Evolutionary conservation across 1,139 yeast genomes (phyloP), one percentile per base, ranked within the genome.

Genomic region (Taiozyma sp.): DNA sequence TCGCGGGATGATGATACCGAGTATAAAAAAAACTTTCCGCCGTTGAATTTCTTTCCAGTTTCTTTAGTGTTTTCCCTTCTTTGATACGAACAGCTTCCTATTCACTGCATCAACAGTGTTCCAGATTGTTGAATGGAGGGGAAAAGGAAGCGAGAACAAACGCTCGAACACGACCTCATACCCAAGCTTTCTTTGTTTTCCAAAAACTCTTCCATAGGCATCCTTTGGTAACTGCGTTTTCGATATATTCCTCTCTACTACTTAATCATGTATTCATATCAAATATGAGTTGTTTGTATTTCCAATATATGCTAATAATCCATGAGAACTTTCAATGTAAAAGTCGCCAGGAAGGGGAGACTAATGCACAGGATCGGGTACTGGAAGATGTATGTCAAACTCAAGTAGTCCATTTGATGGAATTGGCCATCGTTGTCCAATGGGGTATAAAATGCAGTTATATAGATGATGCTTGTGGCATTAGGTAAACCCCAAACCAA

Each of bases 371-470:
- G 69, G 7, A 80, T 59, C 2, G 78, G 65, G 63, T 91, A 91
- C 63, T 89, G 95, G 47, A 77, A 75, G 54, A 90, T 80, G 57
- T 89, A 77, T 43, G 81, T 75, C 10, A 87, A 74, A 0, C 96
- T 93, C 54, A 90, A 72, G 64, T 92, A 84, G 62, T 90, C 95
- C 84, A 90, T 83, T 66, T 89, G 96, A 12, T 82, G 62, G 62
- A 84, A 80, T 1, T 72, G 72, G 3, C 79, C 70, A 63, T 89
- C 96, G 79, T 89, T 84, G 66, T 83, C 87, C 64, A 88, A 83
- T 9, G 96, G 92, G 3, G 97, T 89, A 66, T 83, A 87, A 64
- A 88, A 84, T 8, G 96, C 92, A 2, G 97, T 89, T 56, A 91
- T 74, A 65, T 89, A 90, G 23, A 91, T 83, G 59, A 89, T 80